Evolutionary conservation across 225 moss, liverwort and hornwort species (phyloP), one percentile per base, ranked within the genome.

Genomic region (Antitrichia curtipendula): DNA sequence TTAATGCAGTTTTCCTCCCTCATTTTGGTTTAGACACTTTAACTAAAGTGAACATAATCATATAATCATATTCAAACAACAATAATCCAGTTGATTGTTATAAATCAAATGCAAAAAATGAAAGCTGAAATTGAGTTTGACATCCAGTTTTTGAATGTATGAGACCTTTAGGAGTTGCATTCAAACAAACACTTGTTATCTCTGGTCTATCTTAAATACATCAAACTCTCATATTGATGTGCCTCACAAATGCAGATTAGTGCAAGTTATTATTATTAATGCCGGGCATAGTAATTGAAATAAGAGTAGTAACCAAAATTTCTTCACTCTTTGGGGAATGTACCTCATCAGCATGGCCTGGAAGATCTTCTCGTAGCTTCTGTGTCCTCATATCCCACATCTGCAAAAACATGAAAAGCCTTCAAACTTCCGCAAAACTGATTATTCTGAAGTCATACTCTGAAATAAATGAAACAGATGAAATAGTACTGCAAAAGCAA

Each of bases 261-360:
- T 50, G n/a, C 50, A 64, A 82, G 27, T 25, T 27, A 12, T 47
- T 18, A 18, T 50, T n/a, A 65, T 27, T 36, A 18, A 50, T n/a
- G 65, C 17, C 2, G 21, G 8, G 53, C 14, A 40, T 49, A 40
- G 52, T 28, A 28, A 54, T 21, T 68, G 40, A 84, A 36, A 74
- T 13, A 49, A 27, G 17, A 43, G 29, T 45, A 60, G 40, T 54
- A 75, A 50, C 36, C 78, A 61, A 45, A 63, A 62, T 8, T 8
- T 57, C 5, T 59, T 68, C 38, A 75, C 68, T 36, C 31, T 62
- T 27, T 29, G 34, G 13, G 72, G 22, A 75, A 56, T 63, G 34
- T 87, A 97, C 98, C 95, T 99, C 98, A 93, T 99, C 98, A 83
- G 98, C 97, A 89, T 99, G 98, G 53, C 98, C 98, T 34, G 98